These are phyloP conservation scores for Tephrocybe sp. DNA, from an alignment of 768 basidiomycete genomes.

Conservation along the genomic window DNA sequence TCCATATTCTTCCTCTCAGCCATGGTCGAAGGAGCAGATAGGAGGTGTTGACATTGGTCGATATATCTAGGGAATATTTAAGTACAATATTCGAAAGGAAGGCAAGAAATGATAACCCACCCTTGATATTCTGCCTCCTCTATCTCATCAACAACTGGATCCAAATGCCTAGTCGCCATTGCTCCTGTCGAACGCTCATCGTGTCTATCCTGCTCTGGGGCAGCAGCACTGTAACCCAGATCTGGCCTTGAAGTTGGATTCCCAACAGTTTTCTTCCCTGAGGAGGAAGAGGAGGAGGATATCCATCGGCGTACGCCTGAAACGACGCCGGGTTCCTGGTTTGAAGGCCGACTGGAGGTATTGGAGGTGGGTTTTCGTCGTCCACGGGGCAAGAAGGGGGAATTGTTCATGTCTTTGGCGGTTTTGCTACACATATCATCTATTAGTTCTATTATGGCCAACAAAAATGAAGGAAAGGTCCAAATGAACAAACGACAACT, in stretches of 20 bases:
- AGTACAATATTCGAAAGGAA: conserved; percentile 1
- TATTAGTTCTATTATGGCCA: background rate
- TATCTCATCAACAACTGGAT: conserved; percentile 59
- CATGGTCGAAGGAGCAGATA: conserved; percentile 51
- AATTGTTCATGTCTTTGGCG: conserved; percentile 61
- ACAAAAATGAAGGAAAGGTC: background rate
- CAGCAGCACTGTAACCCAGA: too few relatives aligned
- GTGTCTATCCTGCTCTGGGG: too few relatives aligned
- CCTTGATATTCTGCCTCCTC: conserved; percentile 75
- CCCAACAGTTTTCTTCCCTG: too few relatives aligned
- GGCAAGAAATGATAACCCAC: too few relatives aligned
- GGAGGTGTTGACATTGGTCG: conserved; percentile 66
- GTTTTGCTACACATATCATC: conserved; percentile 51
- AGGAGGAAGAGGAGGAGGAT: conserved; percentile 43
- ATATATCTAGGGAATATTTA: conserved; percentile 50
- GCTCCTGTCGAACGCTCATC: conserved; percentile 47
- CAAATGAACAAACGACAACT: conserved; percentile 18
- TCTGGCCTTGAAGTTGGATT: conserved; percentile 41
- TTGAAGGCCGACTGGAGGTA: background rate
- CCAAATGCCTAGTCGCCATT: conserved; percentile 54
- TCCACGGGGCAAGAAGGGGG: conserved; percentile 71
- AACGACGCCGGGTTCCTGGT: conserved; percentile 49
- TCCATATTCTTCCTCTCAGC: conserved; percentile 59
- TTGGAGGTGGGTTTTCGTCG: conserved; percentile 36
- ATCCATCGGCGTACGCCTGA: conserved; percentile 82